Conservation (phyloP, 1,284 basidiomycete genomes). For the Ustilago hordei region DNA sequence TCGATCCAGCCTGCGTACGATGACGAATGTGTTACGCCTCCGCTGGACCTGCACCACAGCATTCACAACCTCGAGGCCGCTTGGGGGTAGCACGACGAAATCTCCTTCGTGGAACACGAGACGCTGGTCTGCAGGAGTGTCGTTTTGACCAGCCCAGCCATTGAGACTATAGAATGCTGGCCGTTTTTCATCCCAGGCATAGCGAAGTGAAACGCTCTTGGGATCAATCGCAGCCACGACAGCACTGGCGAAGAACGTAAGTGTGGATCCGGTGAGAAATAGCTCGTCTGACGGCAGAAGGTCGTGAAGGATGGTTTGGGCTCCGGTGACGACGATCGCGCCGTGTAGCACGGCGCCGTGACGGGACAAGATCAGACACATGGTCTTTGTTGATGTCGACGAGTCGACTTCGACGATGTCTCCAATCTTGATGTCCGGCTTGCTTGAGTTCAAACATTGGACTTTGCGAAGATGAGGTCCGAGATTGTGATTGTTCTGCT, state of each 20-base stretch:
- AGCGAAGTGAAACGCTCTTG: constrained; percentile 7
- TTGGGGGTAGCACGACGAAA: constrained; percentile 20
- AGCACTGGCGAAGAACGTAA: not conserved
- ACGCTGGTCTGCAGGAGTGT: too few relatives aligned
- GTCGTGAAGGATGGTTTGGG: constrained; percentile 16
- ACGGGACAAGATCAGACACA: not conserved
- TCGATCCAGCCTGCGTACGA: constrained; percentile 13
- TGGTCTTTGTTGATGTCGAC: not conserved
- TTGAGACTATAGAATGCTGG: constrained; percentile 18
- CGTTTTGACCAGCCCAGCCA: constrained; percentile 7
- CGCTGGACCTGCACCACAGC: constrained; percentile 29
- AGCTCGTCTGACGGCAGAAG: constrained; percentile 10
- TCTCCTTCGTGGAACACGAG: constrained; percentile 42
- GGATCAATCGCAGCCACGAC: not conserved
- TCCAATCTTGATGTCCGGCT: not conserved
- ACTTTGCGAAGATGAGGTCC: not conserved
- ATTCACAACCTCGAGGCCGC: constrained; percentile 5
- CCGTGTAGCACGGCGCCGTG: not conserved
- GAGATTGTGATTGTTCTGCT: not conserved
- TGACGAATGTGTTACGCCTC: constrained; percentile 1
- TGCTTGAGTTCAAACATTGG: not conserved
- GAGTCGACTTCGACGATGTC: constrained; percentile 14
- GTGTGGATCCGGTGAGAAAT: not conserved
- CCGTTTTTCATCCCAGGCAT: constrained; percentile 13
- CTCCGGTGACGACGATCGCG: not conserved